These are phyloP conservation scores for Parathielavia hyrcaniae DNA, from an alignment of 495 filamentous ascomycete species.

Conservation along the genomic window DNA sequence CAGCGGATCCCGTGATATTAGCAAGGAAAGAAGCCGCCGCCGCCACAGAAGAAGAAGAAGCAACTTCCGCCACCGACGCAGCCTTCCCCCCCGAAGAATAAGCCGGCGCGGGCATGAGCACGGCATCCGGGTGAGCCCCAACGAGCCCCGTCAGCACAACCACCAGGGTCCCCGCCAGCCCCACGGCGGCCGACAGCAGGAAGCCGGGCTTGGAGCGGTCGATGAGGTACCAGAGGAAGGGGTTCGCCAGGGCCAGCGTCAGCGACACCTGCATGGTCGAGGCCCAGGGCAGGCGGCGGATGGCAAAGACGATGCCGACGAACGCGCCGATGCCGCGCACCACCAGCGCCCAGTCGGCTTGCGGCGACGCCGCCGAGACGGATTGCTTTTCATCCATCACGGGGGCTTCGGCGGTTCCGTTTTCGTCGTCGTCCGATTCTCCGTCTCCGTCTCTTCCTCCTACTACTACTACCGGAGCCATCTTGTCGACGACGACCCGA, in stretches of 20 bases:
- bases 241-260: constrained; percentile 86
- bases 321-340: constrained; percentile 88
- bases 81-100: background rate
- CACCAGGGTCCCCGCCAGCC: constrained; percentile 62
- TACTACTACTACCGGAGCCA: background rate
- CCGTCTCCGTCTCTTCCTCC: background rate
- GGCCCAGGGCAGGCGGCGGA: constrained; percentile 87
- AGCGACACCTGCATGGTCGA: constrained; percentile 89
- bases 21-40: background rate
- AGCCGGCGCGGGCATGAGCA: constrained; percentile 28
- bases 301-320: constrained; percentile 92
- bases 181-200: constrained; percentile 63
- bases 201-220: constrained; percentile 85
- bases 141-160: constrained; percentile 61
- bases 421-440: background rate
- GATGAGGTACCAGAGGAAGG: constrained; percentile 91
- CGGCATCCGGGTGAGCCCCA: constrained; percentile 58
- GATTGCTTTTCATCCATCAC: background rate
- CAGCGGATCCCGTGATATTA: background rate
- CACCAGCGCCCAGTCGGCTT: constrained; percentile 69
- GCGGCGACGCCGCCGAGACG: background rate
- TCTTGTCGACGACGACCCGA: background rate
- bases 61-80: background rate
- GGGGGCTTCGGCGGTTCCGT: background rate
- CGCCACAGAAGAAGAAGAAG: background rate